These are phyloP conservation scores for Termitomyces bulborhizus DNA, from an alignment of 768 basidiomycete species.

Conservation along the genomic window DNA sequence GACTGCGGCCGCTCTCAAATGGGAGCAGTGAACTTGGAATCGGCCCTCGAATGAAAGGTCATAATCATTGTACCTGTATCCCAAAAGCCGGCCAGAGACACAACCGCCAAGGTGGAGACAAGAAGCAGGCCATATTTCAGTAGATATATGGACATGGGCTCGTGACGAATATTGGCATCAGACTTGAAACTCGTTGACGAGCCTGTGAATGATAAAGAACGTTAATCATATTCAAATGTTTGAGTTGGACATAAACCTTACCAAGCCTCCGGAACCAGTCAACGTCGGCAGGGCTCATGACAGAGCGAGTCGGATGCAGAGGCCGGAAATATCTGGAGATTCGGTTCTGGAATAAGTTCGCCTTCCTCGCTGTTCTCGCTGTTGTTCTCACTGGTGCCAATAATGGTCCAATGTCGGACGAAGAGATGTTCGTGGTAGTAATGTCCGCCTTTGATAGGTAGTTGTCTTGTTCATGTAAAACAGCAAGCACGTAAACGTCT, in stretches of 20 bases:
- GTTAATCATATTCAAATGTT: not conserved
- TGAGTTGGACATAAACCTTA: conserved; percentile 6
- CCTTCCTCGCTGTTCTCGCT: conserved; percentile 1
- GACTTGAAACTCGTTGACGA: conserved; percentile 17
- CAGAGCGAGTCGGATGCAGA: not conserved
- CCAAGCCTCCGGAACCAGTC: conserved; percentile 21
- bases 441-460: conserved; percentile 40
- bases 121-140: conserved; percentile 46
- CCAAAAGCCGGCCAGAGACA: not conserved
- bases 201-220: conserved; percentile 6
- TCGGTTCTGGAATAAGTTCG: not conserved
- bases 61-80: too few relatives aligned
- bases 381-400: too few relatives aligned
- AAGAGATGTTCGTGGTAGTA: conserved; percentile 54
- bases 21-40: conserved; percentile 45
- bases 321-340: not conserved
- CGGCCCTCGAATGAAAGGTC: conserved; percentile 43
- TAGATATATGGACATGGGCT: conserved; percentile 64
- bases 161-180: conserved; percentile 39
- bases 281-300: conserved; percentile 1
- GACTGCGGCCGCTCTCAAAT: conserved; percentile 47
- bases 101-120: not conserved
- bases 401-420: conserved; percentile 26
- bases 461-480: conserved; percentile 48
- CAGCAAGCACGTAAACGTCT: conserved; percentile 62